Evolutionary conservation across 1,284 basidiomycete genomes (phyloP), one percentile per base, ranked within the genome.

Genomic region (Ustilago nuda): DNA sequence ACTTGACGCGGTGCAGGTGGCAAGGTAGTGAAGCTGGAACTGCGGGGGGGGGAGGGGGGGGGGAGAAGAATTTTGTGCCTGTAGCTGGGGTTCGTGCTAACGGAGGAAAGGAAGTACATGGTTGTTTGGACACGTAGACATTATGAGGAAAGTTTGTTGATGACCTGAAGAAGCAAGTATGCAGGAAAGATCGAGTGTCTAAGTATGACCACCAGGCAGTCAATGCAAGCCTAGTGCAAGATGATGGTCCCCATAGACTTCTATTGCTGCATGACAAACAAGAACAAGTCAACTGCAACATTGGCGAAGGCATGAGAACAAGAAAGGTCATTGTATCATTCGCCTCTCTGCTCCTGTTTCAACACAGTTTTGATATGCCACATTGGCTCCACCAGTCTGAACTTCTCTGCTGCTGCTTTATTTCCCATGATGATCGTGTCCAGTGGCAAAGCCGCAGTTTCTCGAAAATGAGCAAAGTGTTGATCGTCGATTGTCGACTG

Each of bases 321-420:
- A 23, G 23, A 23, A 23, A 23, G 35, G 36, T 56, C 41, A 36
- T 52, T 50, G 17, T 35, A 35, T 66, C 63, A 9, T n/a, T 48
- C 19, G 19, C 45, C 8, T 48, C 19, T 48, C 45, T 19, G 45
- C 45, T 48, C 23, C 45, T 19, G 27, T 33, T 4, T 52, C 32
- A 46, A 56, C 45, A 51, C 43, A 7, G 27, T 45, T 37, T 60
- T 48, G 6, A 51, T 55, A 8, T 65, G 51, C 15, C 53, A 27
- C 35, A 56, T 51, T 3, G 59, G n/a, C 50, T 62, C 61, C 35
- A 50, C 45, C 13, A 80, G 74, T 8, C 79, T 78, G 15, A 73
- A 56, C 17, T 77, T 74, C n/a, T 65, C 71, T 33, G 72, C 75
- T 48, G 81, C 81, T 3, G 56, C 57, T 43, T 78, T 62, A 82